These are phyloP conservation scores for Lactarius trivialis DNA, from an alignment of 768 basidiomycete species.

Conservation along the genomic window DNA sequence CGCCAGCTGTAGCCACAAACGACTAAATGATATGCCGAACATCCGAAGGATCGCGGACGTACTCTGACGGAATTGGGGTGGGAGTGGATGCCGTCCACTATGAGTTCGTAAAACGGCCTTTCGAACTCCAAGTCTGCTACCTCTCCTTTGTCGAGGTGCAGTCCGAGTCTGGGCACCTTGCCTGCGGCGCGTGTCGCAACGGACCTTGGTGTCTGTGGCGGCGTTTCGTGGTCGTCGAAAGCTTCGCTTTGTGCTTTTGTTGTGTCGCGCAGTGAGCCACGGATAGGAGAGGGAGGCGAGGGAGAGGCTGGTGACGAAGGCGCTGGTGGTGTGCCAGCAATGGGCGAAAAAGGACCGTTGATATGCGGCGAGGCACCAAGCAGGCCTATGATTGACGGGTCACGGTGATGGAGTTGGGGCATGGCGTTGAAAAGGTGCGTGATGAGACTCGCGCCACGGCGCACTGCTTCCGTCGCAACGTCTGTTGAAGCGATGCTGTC, in stretches of 20 bases:
- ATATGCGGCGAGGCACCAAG: constrained; percentile 70
- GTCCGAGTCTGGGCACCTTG: constrained; percentile 24
- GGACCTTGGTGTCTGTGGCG: constrained; percentile 44
- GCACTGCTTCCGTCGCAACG: constrained; percentile 62
- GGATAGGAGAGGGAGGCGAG: constrained; percentile 7
- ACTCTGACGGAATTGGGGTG: constrained; percentile 88
- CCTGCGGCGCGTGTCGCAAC: constrained; percentile 14
- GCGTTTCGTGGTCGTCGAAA: constrained; percentile 50
- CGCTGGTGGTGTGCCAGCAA: constrained; percentile 25
- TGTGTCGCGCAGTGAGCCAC: constrained; percentile 21
- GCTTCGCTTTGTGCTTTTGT: constrained; percentile 39
- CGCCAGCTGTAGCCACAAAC: constrained; percentile 48
- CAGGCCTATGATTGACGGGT: constrained; percentile 87
- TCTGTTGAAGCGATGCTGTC: constrained; percentile 69
- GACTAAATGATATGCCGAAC: background rate
- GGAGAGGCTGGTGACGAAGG: constrained; percentile 21
- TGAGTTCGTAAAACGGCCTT: constrained; percentile 81
- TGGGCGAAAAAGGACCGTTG: constrained; percentile 36
- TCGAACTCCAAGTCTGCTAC: constrained; percentile 43
- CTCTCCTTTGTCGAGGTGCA: constrained; percentile 41
- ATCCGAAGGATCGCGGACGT: constrained; percentile 26
- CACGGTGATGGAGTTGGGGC: constrained; percentile 84
- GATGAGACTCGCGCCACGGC: constrained; percentile 72
- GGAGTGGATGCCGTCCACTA: constrained; percentile 87
- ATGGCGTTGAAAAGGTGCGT: constrained; percentile 94